phyloP scores from a whole-genome alignment of 2,329 filamentous ascomycete species.

The Cladorrhinum sp. region DNA sequence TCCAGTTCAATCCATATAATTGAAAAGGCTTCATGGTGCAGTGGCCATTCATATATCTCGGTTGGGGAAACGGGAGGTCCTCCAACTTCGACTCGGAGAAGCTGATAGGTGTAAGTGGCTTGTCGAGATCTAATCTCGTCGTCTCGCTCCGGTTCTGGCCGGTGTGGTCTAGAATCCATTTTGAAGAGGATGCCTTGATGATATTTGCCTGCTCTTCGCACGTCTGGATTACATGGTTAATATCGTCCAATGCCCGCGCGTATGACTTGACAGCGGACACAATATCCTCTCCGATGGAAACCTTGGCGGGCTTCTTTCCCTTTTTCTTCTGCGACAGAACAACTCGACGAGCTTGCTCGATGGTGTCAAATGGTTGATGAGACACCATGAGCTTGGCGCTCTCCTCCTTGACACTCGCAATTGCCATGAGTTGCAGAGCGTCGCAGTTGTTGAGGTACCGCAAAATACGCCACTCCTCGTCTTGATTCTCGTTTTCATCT shows the following conservation, averaged over 20 bases:
- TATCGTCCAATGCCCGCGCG: conserved; percentile 74
- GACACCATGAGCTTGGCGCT: conserved; percentile 67
- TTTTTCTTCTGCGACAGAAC: conserved; percentile 49
- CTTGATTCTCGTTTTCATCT: conserved; percentile 13
- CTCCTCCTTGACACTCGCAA: conserved; percentile 70
- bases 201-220: conserved; percentile 69
- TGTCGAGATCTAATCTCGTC: conserved; percentile 34
- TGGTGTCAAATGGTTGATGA: conserved; percentile 67
- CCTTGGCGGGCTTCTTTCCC: conserved; percentile 44
- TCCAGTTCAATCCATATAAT: conserved; percentile 91
- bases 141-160: conserved; percentile 37
- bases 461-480: conserved; percentile 50
- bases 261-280: conserved; percentile 62
- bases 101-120: conserved; percentile 44
- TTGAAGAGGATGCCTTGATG: conserved; percentile 45
- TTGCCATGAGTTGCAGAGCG: conserved; percentile 72
- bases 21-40: conserved; percentile 89
- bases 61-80: conserved; percentile 58
- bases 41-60: conserved; percentile 70
- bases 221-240: conserved; percentile 74
- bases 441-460: conserved; percentile 81
- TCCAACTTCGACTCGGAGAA: conserved; percentile 32
- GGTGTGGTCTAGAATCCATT: conserved; percentile 49
- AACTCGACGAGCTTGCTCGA: conserved; percentile 66
- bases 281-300: conserved; percentile 51